Evolutionary conservation across 352 stramenopile species (phyloP), one percentile per base, ranked within the genome.

Genomic region (Globisporangium lucens): DNA sequence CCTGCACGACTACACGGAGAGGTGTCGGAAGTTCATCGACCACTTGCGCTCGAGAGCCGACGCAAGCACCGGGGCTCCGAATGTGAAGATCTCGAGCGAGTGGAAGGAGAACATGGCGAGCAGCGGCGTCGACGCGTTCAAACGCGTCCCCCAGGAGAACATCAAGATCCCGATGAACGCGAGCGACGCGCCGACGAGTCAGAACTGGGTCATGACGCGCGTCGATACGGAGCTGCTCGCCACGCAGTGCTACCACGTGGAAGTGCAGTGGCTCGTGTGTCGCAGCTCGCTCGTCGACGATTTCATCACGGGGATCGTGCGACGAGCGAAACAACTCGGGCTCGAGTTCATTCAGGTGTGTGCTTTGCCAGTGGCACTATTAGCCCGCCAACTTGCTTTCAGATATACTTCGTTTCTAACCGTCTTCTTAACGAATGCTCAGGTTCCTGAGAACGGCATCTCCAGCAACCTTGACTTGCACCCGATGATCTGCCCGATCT

Each of bases 231-330:
- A 93, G 49, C 69, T 93, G 27, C 56, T 84, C 56, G 66, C 75
- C 9, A 83, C 82, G 53, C 85, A 72, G 53, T 91, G 83, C 72
- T 95, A 85, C 61, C 87, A 95, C 78, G 66, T 95, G 1, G 85
- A 95, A 69, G 83, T 95, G 33, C 87, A 93, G 67, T 95, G 87
- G 87, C 80, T 93, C 30, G 85, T 93, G 69, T 95, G 87, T 59
- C 83, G 84, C 46, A 92, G 87, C 58, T 85, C 85, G 35, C 75
- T 94, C 3, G 87, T 94, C 4, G 87, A 95, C 65, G 87, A 95
- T 61, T 80, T 90, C 17, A 92, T 91, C 63, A 83, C 82, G 55
- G 75, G 72, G n/a, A 78, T 91, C 47, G 70, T 73, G 35, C 85
- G 87, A 5, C 87, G 87, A 41, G 80, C 82, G 29, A 95, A 93